Evolutionary conservation across 768 basidiomycete species (phyloP), one percentile per base, ranked within the genome.

Genomic region (Lactarius hengduanensis): DNA sequence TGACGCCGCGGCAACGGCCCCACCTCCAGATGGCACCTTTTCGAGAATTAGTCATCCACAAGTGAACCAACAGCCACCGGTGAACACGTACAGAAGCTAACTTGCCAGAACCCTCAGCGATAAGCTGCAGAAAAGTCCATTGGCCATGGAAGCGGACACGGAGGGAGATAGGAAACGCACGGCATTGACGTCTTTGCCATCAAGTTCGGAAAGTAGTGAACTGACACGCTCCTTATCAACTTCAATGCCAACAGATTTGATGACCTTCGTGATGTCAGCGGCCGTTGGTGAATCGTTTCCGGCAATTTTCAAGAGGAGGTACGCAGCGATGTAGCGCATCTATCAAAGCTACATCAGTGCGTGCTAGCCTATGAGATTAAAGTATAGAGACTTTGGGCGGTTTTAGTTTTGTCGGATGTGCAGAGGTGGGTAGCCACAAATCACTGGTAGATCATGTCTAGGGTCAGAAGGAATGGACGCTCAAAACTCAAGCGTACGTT

Each of bases 281-380:
- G 91, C 92, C 67, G 89, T 87, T 70, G 97, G 96, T 69, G 84
- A 86, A 73, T 88, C 80, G 75, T 98, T 98, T 63, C 97, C 97
- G 72, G 94, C 97, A 76, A 87, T 85, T 78, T 91, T 90, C 81
- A 98, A 94, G 77, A 99, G 94, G 67, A 99, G 88, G 84, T 97
- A 98, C 71, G 94, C 93, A 81, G 94, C 96, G 78, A 98, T 82
- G 76, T 94, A 81, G 80, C 91, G 91, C 92, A 94, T 94, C 90
- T 91, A 71, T 36, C 45, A 16, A 36, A 18, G 15, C 38, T 34
- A 9, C 2, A 34, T 66, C 50, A 66, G 40, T 22, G 8, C 61
- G 13, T 28, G 41, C 18, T 40, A 5, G n/a, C 9, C 32, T 16
- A 22, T 9, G 16, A 30, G 18, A n/a, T 2, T 36, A 13, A 40